Base-by-base conservation (phyloP, 2,329 filamentous ascomycete species). In the Botrytis porri region DNA sequence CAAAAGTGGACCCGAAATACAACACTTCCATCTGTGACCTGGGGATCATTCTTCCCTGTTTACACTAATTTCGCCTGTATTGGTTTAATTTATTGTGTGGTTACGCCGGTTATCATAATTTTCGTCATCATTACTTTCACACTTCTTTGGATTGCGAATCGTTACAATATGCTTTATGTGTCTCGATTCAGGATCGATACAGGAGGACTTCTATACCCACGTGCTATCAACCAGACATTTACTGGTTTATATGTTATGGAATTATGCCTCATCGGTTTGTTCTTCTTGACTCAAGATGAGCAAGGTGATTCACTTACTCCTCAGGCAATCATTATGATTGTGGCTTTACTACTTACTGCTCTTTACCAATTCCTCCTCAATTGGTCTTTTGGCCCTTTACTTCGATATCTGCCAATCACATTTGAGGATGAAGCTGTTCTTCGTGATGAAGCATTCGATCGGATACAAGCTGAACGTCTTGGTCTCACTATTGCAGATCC, bases 21-120 rank as follows among this genome's bases (percentile, higher is more conserved):
- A 14, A 89, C 86, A 25, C 85, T 98, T 48, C 89, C 89, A 45
- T 88, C 89, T 67, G 90, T 98, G 75, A 89, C 90, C 71, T 99
- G 97, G 96, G 96, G 96, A 14, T 91, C 90, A 0, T 95, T 97
- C 84, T 99, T 98, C 82, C 96, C 96, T 0, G 91, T 97, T 0
- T 99, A 98, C 82, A 98, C 96, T 72, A 98, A 97, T 80, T 93
- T 99, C 78, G 96, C 95, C 61, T 97, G 93, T 76, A 98, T 99
- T 77, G 94, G 89, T 1, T 82, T 97, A 60, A 91, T 98, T 57
- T 99, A 98, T 82, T 93, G 90, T 57, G 88, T 98, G 73, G 91
- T 98, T 60, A 90, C 96, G 0, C 96, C 96, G 0, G 85, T 99
- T 20, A 98, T 99, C 80, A 89, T 96, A 66, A 84, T 98, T 35